Evolutionary conservation across 2,329 filamentous ascomycete species (phyloP).

Genomic region (Albifimbria verrucaria): DNA sequence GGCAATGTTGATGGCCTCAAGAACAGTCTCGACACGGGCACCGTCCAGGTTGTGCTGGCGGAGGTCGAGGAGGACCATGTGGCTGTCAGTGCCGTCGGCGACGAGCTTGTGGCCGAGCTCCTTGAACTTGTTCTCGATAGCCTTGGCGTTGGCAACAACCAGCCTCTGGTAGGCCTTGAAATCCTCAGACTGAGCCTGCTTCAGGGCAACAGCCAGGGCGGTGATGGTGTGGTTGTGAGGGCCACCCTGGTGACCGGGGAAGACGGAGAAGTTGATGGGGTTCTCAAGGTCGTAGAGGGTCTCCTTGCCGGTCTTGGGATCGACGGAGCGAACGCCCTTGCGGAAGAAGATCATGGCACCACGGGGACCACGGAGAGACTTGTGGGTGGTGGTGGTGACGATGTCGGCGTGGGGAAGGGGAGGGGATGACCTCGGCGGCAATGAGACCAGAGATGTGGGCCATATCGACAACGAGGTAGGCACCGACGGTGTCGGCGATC

Average conservation of each 20-base stretch:
- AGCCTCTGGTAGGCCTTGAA: conserved; percentile 94
- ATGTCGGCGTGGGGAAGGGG: conserved; percentile 91
- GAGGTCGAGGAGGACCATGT: conserved; percentile 94
- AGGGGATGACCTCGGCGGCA: conserved; percentile 87
- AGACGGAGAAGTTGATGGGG: conserved; percentile 98
- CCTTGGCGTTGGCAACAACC: conserved; percentile 90
- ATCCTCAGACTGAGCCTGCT: conserved; percentile 86
- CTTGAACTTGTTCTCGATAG: conserved; percentile 82
- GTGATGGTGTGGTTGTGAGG: conserved; percentile 99
- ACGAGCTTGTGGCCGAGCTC: conserved; percentile 90
- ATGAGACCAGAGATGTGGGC: conserved; percentile 97
- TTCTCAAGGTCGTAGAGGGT: conserved; percentile 89
- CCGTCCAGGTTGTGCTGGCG: conserved; percentile 85
- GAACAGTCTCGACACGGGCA: conserved; percentile 89
- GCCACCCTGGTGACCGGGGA: conserved; percentile 97
- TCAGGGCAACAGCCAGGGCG: conserved; percentile 87
- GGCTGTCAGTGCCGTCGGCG: conserved; percentile 92
- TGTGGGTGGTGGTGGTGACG: conserved; percentile 98
- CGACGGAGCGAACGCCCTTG: conserved; percentile 87
- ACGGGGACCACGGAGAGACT: conserved; percentile 94
- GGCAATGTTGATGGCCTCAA: conserved; percentile 97
- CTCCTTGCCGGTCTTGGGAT: conserved; percentile 88
- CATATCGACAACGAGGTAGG: conserved; percentile 97
- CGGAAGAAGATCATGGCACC: conserved; percentile 99
- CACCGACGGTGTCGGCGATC: conserved; percentile 89